phyloP scores from a whole-genome alignment of 1,284 basidiomycete species.

The Microbotryum intermedium region DNA sequence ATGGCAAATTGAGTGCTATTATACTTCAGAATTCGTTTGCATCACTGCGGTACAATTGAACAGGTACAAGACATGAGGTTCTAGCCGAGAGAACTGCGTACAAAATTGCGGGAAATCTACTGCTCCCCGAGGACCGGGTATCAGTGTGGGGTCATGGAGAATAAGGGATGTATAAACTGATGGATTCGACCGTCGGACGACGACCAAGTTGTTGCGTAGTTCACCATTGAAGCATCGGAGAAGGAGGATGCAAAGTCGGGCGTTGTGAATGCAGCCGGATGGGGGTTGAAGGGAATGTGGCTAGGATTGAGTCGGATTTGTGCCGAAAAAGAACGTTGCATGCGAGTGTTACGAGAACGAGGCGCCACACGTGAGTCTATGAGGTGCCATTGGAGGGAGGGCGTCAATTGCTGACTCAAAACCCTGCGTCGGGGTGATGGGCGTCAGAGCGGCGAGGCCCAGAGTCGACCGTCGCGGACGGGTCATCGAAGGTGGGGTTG shows the following conservation, averaged over 20 bases:
- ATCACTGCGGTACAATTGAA: too few species aligned
- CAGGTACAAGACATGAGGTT: neutral
- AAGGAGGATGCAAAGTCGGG: neutral
- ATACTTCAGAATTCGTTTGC: too few species aligned
- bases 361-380: neutral
- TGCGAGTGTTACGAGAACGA: neutral
- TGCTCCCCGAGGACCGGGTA: neutral
- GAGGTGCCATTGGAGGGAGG: neutral
- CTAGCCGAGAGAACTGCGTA: neutral
- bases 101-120: neutral
- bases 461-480: neutral
- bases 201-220: too few species aligned
- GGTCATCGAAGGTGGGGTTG: neutral
- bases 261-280: neutral
- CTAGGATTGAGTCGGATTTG: neutral
- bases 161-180: too few species aligned
- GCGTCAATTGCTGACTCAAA: neutral
- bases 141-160: neutral
- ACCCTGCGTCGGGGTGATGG: neutral
- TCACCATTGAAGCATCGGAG: too few species aligned
- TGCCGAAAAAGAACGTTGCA: neutral
- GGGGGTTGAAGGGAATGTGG: neutral
- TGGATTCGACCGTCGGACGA: too few species aligned
- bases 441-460: neutral
- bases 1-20: too few species aligned